These are phyloP conservation scores for Rhododendron ferrugineum DNA, from an alignment of 148 eudicot genomes.

Conservation along the genomic window DNA sequence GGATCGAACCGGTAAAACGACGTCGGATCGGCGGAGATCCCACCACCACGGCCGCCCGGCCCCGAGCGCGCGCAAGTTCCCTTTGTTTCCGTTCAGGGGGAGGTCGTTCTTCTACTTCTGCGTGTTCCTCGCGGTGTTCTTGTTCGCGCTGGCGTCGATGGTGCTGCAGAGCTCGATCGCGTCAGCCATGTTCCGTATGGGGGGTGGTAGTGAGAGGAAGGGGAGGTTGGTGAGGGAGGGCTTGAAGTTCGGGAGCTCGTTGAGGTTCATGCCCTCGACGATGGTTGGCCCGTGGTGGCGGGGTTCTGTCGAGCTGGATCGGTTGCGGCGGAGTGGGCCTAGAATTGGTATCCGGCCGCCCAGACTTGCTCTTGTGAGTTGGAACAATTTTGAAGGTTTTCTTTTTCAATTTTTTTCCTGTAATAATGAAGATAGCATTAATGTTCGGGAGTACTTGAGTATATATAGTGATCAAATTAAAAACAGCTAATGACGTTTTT, in stretches of 20 bases:
- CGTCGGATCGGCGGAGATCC: slow-evolving; percentile 40
- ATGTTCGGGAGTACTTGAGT: background rate
- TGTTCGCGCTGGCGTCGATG: slow-evolving; percentile 64
- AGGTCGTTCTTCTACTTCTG: slow-evolving; percentile 56
- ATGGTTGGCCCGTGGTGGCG: slow-evolving; percentile 5
- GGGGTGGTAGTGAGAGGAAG: slow-evolving; percentile 21
- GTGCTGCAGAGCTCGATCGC: slow-evolving; percentile 77
- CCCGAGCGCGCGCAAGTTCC: slow-evolving; percentile 24
- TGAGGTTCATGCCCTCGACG: slow-evolving; percentile 42
- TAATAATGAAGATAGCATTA: background rate
- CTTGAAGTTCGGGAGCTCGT: slow-evolving; percentile 52
- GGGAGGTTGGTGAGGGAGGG: slow-evolving; percentile 32
- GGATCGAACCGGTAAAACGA: slow-evolving; percentile 26
- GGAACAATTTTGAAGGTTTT: background rate
- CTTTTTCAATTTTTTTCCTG: too few relatives aligned
- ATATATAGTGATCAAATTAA: background rate
- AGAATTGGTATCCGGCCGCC: slow-evolving; percentile 64
- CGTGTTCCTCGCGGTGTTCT: slow-evolving; percentile 50
- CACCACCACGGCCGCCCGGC: slow-evolving; percentile 28
- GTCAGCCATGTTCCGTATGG: slow-evolving; percentile 40
- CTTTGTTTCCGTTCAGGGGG: slow-evolving; percentile 36
- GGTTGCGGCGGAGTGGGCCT: slow-evolving; percentile 35
- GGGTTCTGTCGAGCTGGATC: slow-evolving; percentile 29
- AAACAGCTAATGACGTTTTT: background rate
- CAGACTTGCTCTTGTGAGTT: slow-evolving; percentile 67